Evolutionary conservation across 352 stramenopile species (phyloP).

Genomic region (Globisporangium parvum): DNA sequence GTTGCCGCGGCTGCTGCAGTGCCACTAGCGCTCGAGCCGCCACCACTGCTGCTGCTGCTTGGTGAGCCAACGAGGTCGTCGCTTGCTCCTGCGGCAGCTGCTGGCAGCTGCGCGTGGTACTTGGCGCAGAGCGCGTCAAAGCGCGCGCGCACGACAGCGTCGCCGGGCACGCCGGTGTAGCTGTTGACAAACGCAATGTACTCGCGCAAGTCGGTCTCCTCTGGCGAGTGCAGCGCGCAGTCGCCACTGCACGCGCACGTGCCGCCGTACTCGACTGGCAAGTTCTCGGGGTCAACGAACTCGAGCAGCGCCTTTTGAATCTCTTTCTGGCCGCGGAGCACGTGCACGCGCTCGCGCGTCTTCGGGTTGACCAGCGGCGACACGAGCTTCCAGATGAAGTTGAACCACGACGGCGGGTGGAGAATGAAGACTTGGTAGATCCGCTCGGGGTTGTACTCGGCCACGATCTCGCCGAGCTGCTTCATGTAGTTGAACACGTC

Average conservation of each 20-base stretch:
- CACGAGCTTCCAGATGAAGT: conserved; percentile 75
- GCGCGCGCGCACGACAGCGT: conserved; percentile 22
- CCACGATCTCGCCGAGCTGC: conserved; percentile 48
- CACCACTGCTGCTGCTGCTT: too few species aligned
- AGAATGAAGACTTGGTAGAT: conserved; percentile 71
- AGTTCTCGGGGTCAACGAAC: conserved; percentile 52
- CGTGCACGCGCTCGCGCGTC: conserved; percentile 65
- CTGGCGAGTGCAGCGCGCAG: conserved; percentile 53
- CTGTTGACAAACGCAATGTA: conserved; percentile 56
- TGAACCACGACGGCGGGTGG: conserved; percentile 71
- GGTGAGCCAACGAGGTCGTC: too few species aligned
- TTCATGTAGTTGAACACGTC: conserved; percentile 73
- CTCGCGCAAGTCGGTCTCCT: conserved; percentile 59
- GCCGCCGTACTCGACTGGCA: conserved; percentile 62
- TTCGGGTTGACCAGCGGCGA: conserved; percentile 67
- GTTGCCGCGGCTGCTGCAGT: too few species aligned
- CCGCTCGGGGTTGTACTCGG: conserved; percentile 68
- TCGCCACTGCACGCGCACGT: conserved; percentile 53
- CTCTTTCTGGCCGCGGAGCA: conserved; percentile 59
- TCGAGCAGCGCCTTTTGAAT: conserved; percentile 66
- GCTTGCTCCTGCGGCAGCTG: too few species aligned
- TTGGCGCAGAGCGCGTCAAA: conserved; percentile 44
- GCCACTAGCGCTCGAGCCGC: too few species aligned
- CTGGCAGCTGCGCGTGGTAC: conserved; percentile 34
- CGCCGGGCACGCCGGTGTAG: conserved; percentile 19